These are phyloP conservation scores for Nemania sp. DNA, from an alignment of 2,329 filamentous ascomycete genomes.

Conservation along the genomic window DNA sequence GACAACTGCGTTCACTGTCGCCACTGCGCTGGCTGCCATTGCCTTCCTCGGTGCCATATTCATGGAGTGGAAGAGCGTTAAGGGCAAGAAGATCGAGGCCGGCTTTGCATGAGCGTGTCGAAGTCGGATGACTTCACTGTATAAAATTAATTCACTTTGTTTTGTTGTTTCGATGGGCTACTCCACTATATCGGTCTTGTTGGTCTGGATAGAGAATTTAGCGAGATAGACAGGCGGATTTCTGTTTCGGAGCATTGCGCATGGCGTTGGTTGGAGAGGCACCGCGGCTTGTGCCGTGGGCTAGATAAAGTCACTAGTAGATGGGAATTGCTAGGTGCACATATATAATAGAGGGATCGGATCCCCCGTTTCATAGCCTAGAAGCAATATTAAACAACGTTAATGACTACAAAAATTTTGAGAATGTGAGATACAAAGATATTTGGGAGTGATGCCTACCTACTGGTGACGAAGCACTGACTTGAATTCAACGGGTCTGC, in stretches of 20 bases:
- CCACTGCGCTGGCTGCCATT: conserved; percentile 58
- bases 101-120: conserved; percentile 34
- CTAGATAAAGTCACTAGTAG: background rate
- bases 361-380: conserved; percentile 5
- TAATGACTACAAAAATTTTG: no score
- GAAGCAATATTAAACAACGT: conserved; percentile 8
- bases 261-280: conserved; percentile 26
- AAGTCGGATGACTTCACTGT: conserved; percentile 2
- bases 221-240: conserved; percentile 26
- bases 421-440: no score
- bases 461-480: no score
- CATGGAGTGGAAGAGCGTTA: conserved; percentile 68
- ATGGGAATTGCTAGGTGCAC: background rate
- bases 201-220: conserved; percentile 18
- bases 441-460: no score
- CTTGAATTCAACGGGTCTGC: no score
- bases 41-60: conserved; percentile 57
- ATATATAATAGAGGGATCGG: conserved; percentile 2
- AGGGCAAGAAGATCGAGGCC: conserved; percentile 61
- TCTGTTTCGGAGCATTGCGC: conserved; percentile 31
- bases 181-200: background rate
- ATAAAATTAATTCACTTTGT: conserved; percentile 19
- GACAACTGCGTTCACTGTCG: conserved; percentile 57
- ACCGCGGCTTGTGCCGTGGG: background rate
- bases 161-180: background rate